Evolutionary conservation across 2,329 filamentous ascomycete genomes (phyloP).

Genomic region (Cytospora mali): DNA sequence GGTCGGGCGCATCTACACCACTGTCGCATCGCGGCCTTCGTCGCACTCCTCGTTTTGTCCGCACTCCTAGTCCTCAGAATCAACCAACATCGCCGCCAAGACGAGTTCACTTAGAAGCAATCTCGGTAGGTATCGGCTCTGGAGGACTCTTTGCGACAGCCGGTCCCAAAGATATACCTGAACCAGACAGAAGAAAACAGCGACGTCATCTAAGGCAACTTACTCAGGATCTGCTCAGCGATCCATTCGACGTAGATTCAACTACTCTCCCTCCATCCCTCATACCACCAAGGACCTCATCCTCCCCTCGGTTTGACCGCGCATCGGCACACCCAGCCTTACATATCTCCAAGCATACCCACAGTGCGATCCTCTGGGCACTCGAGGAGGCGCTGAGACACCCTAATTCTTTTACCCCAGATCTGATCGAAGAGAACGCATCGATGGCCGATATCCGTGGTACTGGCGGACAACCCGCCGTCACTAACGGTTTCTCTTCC

Average conservation of each 20-base stretch:
- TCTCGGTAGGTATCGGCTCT: constrained; percentile 52
- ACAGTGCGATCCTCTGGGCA: constrained; percentile 87
- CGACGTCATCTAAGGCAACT: constrained; percentile 40
- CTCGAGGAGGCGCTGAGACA: constrained; percentile 87
- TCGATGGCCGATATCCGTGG: constrained; percentile 81
- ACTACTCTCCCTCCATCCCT: constrained; percentile 37
- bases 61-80: constrained; percentile 42
- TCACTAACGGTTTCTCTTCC: constrained; percentile 58
- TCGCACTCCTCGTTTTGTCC: constrained; percentile 55
- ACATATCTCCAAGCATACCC: constrained; percentile 80
- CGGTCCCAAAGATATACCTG: constrained; percentile 29
- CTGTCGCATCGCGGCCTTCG: constrained; percentile 53
- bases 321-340: constrained; percentile 50
- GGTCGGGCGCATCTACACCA: constrained; percentile 45
- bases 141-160: constrained; percentile 42
- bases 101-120: constrained; percentile 50
- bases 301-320: constrained; percentile 36
- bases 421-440: constrained; percentile 84
- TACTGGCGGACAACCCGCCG: constrained; percentile 57
- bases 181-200: constrained; percentile 17
- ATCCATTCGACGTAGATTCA: constrained; percentile 45
- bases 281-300: constrained; percentile 36
- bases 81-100: constrained; percentile 28
- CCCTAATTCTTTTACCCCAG: constrained; percentile 80
- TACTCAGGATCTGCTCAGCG: constrained; percentile 51